Evolutionary conservation across 306 rosid genomes (phyloP).

Genomic region (Quercus gilva): DNA sequence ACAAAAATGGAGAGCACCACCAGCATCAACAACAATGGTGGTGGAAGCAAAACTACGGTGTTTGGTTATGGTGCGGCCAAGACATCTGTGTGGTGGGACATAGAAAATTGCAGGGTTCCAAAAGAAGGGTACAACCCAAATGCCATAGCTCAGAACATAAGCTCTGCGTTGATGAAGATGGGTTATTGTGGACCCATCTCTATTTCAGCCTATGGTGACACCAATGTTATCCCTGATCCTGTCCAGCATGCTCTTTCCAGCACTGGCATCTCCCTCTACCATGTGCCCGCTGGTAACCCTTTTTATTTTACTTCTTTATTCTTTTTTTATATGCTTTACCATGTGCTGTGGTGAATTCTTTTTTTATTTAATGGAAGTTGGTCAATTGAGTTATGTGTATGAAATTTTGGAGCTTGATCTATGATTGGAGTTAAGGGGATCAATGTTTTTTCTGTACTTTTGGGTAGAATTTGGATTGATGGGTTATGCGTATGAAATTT

Average conservation of each 20-base stretch:
- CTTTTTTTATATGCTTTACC: not conserved
- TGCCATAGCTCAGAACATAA: conserved; percentile 70
- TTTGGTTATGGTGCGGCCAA: conserved; percentile 35
- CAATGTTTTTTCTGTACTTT: too few relatives aligned
- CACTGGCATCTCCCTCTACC: conserved; percentile 78
- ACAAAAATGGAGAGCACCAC: too few relatives aligned
- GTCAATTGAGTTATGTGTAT: too few relatives aligned
- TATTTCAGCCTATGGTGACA: conserved; percentile 82
- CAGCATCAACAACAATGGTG: too few relatives aligned
- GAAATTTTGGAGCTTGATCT: too few relatives aligned
- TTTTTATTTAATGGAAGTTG: too few relatives aligned
- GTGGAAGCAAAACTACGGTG: too few relatives aligned
- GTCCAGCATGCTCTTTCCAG: conserved; percentile 72
- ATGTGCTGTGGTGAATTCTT: not conserved
- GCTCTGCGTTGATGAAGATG: conserved; percentile 52
- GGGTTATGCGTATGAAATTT: too few relatives aligned
- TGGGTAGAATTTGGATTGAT: too few relatives aligned
- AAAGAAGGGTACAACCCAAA: conserved; percentile 40
- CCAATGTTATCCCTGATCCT: conserved; percentile 52
- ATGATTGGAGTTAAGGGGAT: too few relatives aligned
- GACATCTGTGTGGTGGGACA: conserved; percentile 90
- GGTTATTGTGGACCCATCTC: conserved; percentile 62
- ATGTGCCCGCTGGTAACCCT: conserved; percentile 59
- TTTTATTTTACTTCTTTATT: not conserved
- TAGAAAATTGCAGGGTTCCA: conserved; percentile 73